Base-by-base conservation (phyloP, 495 filamentous ascomycete genomes). In the Alectoria sarmentosa region DNA sequence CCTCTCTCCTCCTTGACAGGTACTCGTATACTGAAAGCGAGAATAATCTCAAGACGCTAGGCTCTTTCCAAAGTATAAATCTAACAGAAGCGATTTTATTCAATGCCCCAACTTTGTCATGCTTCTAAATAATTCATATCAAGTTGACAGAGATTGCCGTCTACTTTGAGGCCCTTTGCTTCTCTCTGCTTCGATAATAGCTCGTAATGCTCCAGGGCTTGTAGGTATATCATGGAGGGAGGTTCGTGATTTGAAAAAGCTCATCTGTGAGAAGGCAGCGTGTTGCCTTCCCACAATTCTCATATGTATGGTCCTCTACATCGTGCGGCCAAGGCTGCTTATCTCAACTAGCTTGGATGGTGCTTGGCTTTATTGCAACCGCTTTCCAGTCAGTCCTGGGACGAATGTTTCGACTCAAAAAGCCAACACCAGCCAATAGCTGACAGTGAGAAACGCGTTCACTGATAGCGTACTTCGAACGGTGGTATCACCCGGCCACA, bases 191-290 rank as follows among this genome's bases (percentile, higher is more conserved):
- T 23, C 0, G 34, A 11, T 21, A 15, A 26, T 13, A 62, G 30
- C 32, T 62, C 60, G 21, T 62, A 11, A 55, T 54, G 46, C 28
- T 52, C 23, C 60, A 62, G 10, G n/a, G 23, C 17, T 49, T 62
- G 13, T 48, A 62, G 7, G 3, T 41, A 26, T 52, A 44, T 6
- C 60, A 26, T 2, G 44, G 60, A 2, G 30, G 41, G 13, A 36
- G 32, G 36, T 62, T 52, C 32, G 60, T 11, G 15, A 48, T 54
- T 41, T 39, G 26, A 62, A 39, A 39, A 2, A 15, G 15, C 19
- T 21, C 60, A 14, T 46, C 39, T 62, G 42, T 37, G 34, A 44
- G 41, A 9, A 44, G 41, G 21, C 21, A 17, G 17, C 41, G 30
- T 23, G 54, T 23, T 1, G 32, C 41, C 6, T 32, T 14, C 28